Evolutionary conservation across 75 land plant species (phyloP).

Genomic region (Adiantum capillusveneris): DNA sequence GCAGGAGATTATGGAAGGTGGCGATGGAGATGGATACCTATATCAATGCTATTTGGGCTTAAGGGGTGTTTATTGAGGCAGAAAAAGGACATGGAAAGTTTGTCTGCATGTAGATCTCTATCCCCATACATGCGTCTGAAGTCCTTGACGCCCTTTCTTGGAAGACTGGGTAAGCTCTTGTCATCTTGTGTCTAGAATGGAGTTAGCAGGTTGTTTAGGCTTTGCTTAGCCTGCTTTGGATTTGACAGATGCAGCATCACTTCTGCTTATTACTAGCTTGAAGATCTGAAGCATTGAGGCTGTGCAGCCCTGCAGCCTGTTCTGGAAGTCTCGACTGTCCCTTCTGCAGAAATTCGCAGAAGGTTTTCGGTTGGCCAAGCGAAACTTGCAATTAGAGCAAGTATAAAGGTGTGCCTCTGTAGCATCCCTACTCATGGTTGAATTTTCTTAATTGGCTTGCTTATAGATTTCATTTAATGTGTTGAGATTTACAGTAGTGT

Average conservation of each 20-base stretch:
- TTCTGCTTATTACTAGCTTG: too few relatives aligned
- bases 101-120: neutral
- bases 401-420: neutral
- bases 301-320: constrained; percentile 7
- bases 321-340: neutral
- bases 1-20: constrained; percentile 1
- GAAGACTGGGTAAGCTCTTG: constrained; percentile 1
- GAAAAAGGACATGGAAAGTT: too few relatives aligned
- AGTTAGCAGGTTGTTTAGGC: neutral
- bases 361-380: neutral
- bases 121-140: neutral
- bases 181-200: too few relatives aligned
- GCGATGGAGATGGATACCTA: neutral
- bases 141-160: neutral
- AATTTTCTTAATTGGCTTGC: too few relatives aligned
- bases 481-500: too few relatives aligned
- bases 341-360: neutral
- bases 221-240: neutral
- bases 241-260: neutral
- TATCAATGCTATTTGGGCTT: neutral
- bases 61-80: too few relatives aligned
- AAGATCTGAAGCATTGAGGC: neutral
- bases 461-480: too few relatives aligned
- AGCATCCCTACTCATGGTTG: too few relatives aligned
- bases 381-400: neutral